These are phyloP conservation scores for Lentinula guzmanii DNA, from an alignment of 768 basidiomycete genomes.

Conservation along the genomic window DNA sequence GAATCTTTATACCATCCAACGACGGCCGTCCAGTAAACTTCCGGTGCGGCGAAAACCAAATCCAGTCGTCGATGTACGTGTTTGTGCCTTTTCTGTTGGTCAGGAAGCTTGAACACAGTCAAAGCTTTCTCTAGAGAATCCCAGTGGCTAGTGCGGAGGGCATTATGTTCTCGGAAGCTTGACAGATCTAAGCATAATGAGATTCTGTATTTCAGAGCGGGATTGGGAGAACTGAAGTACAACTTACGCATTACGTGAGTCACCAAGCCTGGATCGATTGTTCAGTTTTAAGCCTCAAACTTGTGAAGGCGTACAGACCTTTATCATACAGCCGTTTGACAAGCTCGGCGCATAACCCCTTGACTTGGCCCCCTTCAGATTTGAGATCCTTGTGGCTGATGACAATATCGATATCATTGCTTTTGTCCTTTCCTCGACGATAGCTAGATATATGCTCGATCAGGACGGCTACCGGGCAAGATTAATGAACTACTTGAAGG, in stretches of 20 bases:
- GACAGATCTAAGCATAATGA: constrained; percentile 42
- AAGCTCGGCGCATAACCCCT: constrained; percentile 56
- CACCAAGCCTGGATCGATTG: constrained; percentile 46
- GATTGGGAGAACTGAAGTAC: neutral
- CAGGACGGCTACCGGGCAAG: neutral
- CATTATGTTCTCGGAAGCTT: constrained; percentile 50
- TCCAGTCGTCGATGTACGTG: constrained; percentile 69
- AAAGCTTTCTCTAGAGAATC: constrained; percentile 83
- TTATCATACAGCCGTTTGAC: constrained; percentile 48
- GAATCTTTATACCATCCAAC: constrained; percentile 65
- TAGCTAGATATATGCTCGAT: constrained; percentile 41
- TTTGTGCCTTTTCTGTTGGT: constrained; percentile 18
- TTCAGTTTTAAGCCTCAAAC: neutral
- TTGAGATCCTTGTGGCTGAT: constrained; percentile 62
- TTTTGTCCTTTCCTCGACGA: constrained; percentile 74
- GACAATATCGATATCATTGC: constrained; percentile 87
- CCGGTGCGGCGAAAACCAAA: constrained; percentile 72
- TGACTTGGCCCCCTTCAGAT: constrained; percentile 40
- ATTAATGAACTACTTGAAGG: neutral
- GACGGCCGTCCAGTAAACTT: constrained; percentile 83
- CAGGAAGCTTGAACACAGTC: constrained; percentile 69
- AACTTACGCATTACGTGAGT: constrained; percentile 75
- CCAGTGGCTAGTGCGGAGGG: constrained; percentile 55
- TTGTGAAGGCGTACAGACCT: constrained; percentile 28
- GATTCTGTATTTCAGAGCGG: neutral